Evolutionary conservation across 1,284 basidiomycete genomes (phyloP).

Genomic region (Phenoliferia sp.): DNA sequence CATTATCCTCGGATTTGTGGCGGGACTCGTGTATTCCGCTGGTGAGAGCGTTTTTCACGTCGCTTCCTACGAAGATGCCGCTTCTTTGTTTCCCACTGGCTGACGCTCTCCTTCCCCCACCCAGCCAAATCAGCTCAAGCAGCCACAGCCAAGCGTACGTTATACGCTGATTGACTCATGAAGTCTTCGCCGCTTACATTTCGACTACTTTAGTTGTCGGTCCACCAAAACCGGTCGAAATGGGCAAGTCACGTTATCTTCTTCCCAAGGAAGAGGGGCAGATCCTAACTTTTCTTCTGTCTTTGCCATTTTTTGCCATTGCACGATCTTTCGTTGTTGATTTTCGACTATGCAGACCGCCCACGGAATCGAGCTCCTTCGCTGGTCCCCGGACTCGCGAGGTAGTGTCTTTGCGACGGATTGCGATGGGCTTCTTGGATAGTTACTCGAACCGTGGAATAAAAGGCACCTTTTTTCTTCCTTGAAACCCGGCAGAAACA

Average conservation of each 20-base stretch:
- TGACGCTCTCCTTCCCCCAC: not conserved
- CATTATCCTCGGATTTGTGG: constrained; percentile 82
- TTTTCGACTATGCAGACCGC: not conserved
- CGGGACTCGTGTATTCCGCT: constrained; percentile 51
- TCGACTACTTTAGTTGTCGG: not conserved
- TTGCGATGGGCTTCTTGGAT: too few relatives aligned
- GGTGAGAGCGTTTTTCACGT: not conserved
- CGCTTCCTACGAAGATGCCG: too few relatives aligned
- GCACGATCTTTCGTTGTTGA: not conserved
- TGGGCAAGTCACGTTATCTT: not conserved
- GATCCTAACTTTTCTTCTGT: too few relatives aligned
- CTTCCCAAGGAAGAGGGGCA: not conserved
- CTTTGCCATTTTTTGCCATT: not conserved
- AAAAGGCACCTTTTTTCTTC: too few relatives aligned
- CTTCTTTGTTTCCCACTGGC: not conserved
- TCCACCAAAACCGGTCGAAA: not conserved
- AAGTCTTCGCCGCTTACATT: not conserved
- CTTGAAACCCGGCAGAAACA: too few relatives aligned
- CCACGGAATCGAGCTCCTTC: not conserved
- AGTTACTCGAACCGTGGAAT: too few relatives aligned
- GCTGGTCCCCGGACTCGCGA: not conserved
- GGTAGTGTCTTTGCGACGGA: too few relatives aligned
- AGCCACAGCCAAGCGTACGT: not conserved
- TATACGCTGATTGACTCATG: not conserved
- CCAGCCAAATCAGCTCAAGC: not conserved